Percentiles rank a stretch among this genome's conserved stretches.
phyloP scores from a whole-genome alignment of 345 rosid genomes.

The Acer yangbiense region DNA sequence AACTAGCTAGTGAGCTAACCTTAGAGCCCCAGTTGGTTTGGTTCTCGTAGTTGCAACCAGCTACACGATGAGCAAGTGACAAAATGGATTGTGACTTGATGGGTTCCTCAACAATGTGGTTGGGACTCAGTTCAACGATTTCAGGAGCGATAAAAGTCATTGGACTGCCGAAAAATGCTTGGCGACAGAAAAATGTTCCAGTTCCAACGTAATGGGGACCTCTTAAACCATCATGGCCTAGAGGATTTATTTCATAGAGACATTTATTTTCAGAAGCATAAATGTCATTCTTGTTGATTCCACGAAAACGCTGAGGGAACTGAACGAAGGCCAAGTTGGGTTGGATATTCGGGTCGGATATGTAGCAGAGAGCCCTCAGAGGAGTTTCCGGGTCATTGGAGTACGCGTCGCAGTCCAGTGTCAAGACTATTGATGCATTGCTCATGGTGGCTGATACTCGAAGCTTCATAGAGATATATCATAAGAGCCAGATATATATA shows the following conservation, averaged over 20 bases:
- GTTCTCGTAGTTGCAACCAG: slow-evolving; percentile 54
- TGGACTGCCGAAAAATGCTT: slow-evolving; percentile 58
- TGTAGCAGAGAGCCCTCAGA: slow-evolving; percentile 52
- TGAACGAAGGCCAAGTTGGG: slow-evolving; percentile 50
- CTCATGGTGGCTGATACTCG: slow-evolving; percentile 73
- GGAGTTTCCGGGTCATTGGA: slow-evolving; percentile 70
- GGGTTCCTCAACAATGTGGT: slow-evolving; percentile 27
- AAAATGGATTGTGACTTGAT: slow-evolving; percentile 28
- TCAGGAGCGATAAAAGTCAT: slow-evolving; percentile 25
- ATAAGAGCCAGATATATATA: no score
- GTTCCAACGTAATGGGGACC: slow-evolving; percentile 63
- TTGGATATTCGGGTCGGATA: slow-evolving; percentile 36
- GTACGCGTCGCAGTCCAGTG: slow-evolving; percentile 80
- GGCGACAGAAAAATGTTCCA: slow-evolving; percentile 61
- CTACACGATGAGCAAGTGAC: slow-evolving; percentile 53
- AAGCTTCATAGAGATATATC: slow-evolving; percentile 35
- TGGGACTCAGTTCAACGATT: slow-evolving; percentile 38
- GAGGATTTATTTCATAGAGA: slow-evolving; percentile 36
- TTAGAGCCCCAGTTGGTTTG: slow-evolving; percentile 63
- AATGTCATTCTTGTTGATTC: slow-evolving; percentile 54
- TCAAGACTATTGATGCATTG: slow-evolving; percentile 66
- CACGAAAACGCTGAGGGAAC: slow-evolving; percentile 67
- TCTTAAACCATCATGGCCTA: slow-evolving; percentile 53
- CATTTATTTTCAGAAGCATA: slow-evolving; percentile 48
- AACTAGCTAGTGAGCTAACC: slow-evolving; percentile 23